Conservation (phyloP, 2,329 filamentous ascomycete genomes). For the Fonsecaea nubica region DNA sequence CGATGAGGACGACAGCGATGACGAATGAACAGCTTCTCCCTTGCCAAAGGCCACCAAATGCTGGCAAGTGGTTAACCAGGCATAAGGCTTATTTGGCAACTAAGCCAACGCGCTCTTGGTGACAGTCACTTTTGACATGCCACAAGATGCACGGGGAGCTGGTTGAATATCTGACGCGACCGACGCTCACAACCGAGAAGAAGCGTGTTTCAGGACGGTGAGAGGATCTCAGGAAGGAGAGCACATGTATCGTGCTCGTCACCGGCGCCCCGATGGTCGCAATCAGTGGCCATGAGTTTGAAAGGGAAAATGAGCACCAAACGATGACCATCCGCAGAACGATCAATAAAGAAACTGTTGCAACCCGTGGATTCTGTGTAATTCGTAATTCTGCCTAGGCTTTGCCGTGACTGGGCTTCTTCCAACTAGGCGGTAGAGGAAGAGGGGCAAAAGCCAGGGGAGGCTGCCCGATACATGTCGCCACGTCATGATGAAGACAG, state of each 20-base stretch:
- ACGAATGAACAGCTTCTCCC: constrained; percentile 47
- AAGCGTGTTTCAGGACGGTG: constrained; percentile 28
- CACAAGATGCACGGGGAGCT: constrained; percentile 10
- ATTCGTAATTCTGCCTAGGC: constrained; percentile 1
- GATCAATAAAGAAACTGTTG: constrained; percentile 10
- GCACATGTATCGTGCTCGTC: constrained; percentile 11
- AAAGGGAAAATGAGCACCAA: background rate
- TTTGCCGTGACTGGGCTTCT: background rate
- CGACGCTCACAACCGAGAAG: constrained; percentile 21
- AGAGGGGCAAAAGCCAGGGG: constrained; percentile 16
- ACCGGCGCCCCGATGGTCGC: constrained; percentile 4
- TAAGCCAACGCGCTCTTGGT: background rate
- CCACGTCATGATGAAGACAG: constrained; percentile 22
- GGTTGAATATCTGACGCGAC: constrained; percentile 21
- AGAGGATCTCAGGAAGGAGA: constrained; percentile 13
- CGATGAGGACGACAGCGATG: constrained; percentile 49
- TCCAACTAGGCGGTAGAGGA: constrained; percentile 18
- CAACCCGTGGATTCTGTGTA: background rate
- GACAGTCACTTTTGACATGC: background rate
- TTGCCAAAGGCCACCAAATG: background rate
- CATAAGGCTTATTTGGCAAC: background rate
- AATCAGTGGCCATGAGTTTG: background rate
- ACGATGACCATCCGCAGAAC: constrained; percentile 1
- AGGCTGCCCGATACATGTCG: constrained; percentile 11
- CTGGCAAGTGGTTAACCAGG: constrained; percentile 1